Evolutionary conservation across 257 asterid genomes (phyloP), one percentile per base, ranked within the genome.

Genomic region (Schizonepeta tenuifolia): DNA sequence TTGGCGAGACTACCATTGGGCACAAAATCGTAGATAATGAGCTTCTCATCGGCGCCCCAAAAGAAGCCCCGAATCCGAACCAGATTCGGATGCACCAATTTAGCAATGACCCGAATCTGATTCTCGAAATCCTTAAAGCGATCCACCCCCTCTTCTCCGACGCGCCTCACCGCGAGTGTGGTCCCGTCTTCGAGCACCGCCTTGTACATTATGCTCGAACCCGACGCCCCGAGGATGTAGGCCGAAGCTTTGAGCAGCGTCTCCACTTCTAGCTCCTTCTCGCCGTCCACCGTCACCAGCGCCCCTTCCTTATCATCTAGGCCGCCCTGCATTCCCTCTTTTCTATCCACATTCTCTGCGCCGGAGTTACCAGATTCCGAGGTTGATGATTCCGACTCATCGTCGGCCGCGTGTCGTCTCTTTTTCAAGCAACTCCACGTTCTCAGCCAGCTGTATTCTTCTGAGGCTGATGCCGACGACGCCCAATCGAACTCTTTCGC

Each of bases 1-100:
- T 81, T 87, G 43, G 99, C 94, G n/a, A 95, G 93, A 83, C 96
- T 95, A 5, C 93, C 96, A 66, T 95, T 92, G 2, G 99, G 96
- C 33, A 90, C 96, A 21, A 92, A 95, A 59, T 95, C 99, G 12
- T 95, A 95, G 81, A 95, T 92, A 69, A 95, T 87, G 65, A 95
- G 86, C 76, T 95, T 95, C 82, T 95, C 99, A 15, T 95, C 97
- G 1, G 81, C 62, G 5, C 97, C 99, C 99, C 99, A 95, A 2
- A 85, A 95, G 86, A 95, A 95, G 1, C 99, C 98, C 24, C 95
- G 90, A 36, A 95, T 87, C 57, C 85, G 83, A 3, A 95, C 92
- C 80, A 95, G 59, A 70, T 95, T 95, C 15, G 96, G 97, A 71
- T 95, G 99, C 49, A 88, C 87, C 86, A 95, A 72, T 31, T 88